Percentiles rank a stretch among this genome's conserved stretches.
phyloP scores from a whole-genome alignment of 2,329 filamentous ascomycete genomes.

The Fusarium buharicum region DNA sequence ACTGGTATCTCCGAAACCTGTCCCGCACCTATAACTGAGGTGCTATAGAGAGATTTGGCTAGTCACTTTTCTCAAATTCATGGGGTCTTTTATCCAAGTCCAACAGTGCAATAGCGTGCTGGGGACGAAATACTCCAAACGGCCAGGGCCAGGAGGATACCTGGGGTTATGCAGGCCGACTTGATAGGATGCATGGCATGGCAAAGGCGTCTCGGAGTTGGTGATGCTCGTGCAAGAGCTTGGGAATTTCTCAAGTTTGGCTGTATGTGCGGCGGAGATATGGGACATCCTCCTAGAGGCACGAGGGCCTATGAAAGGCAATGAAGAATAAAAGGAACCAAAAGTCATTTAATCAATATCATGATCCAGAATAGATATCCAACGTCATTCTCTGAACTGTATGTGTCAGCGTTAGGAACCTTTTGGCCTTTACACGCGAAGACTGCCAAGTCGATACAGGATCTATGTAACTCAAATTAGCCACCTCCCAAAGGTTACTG shows the following conservation, averaged over 20 bases:
- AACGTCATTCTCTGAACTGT: not conserved
- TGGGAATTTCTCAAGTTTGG: conserved; percentile 46
- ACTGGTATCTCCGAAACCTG: conserved; percentile 99
- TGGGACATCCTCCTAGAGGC: conserved; percentile 43
- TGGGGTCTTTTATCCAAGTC: conserved; percentile 29
- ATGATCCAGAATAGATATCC: conserved; percentile 14
- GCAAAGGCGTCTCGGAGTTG: conserved; percentile 57
- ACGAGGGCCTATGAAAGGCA: conserved; percentile 39
- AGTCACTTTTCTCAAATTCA: conserved; percentile 40
- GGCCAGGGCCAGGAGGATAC: conserved; percentile 37
- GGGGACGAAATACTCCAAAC: conserved; percentile 22
- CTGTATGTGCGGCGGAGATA: conserved; percentile 45
- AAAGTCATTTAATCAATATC: conserved; percentile 41
- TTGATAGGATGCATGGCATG: conserved; percentile 54
- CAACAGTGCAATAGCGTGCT: conserved; percentile 10
- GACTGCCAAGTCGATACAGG: not conserved
- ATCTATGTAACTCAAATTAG: not conserved
- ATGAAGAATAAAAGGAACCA: conserved; percentile 44
- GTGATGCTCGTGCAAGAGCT: conserved; percentile 49
- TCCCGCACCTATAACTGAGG: conserved; percentile 83
- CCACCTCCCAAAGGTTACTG: not conserved
- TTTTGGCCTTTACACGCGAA: not conserved
- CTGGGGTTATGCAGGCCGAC: conserved; percentile 49
- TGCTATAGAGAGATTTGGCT: conserved; percentile 39
- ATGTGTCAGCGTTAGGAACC: not conserved